Percentiles rank a stretch among this genome's conserved stretches.
Conservation (phyloP, 2,329 filamentous ascomycete species). For the Cladophialophora carrionii region DNA sequence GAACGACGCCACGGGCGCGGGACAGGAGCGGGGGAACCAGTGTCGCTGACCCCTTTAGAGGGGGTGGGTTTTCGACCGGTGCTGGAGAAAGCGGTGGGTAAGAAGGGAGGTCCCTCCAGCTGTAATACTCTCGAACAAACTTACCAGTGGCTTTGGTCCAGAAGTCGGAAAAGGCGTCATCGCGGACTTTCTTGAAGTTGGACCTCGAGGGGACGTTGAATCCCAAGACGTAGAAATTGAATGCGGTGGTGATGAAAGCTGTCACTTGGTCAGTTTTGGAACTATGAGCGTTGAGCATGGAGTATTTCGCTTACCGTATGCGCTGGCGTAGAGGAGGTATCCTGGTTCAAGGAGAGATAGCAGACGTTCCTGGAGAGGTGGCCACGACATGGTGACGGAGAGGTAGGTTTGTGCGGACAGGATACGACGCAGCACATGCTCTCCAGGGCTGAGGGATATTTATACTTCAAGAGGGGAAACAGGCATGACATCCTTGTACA, state of each 20-base stretch:
- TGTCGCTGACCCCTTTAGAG: constrained; percentile 42
- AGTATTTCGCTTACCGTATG: constrained; percentile 16
- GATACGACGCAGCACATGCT: not conserved
- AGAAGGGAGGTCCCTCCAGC: not conserved
- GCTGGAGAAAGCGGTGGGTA: constrained; percentile 19
- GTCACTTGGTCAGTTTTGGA: not conserved
- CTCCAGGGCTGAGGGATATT: not conserved
- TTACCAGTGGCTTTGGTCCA: constrained; percentile 48
- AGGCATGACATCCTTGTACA: not conserved
- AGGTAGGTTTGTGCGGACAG: not conserved
- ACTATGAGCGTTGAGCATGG: not conserved
- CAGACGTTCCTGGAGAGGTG: constrained; percentile 26
- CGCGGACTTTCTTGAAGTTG: constrained; percentile 41
- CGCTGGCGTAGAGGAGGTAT: constrained; percentile 20
- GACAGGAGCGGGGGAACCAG: constrained; percentile 50
- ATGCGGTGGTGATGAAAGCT: constrained; percentile 27
- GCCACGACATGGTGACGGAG: constrained; percentile 23
- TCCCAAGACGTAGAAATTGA: constrained; percentile 25
- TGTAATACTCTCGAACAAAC: constrained; percentile 10
- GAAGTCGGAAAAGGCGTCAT: constrained; percentile 48
- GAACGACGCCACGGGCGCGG: constrained; percentile 48
- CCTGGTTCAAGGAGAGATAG: constrained; percentile 15
- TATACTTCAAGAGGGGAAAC: not conserved
- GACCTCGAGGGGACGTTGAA: constrained; percentile 18
- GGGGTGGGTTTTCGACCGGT: constrained; percentile 30